These are phyloP conservation scores for Mucor racemosus DNA, from an alignment of 371 early-diverging fungal species.

Conservation along the genomic window DNA sequence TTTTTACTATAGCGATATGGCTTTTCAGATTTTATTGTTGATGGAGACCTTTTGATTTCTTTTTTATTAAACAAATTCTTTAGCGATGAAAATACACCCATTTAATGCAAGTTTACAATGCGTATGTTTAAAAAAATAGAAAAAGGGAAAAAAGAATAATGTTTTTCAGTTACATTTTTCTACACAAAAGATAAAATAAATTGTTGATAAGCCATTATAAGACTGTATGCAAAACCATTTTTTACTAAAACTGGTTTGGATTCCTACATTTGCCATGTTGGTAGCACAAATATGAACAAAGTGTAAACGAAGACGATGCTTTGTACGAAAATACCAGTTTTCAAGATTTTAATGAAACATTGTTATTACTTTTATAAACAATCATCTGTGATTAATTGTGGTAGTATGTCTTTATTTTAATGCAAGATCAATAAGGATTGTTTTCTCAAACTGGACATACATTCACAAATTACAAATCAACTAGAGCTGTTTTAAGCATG, in stretches of 20 bases:
- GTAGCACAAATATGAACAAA: not conserved
- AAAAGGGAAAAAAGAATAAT: not conserved
- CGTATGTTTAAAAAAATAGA: no score
- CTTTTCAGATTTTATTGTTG: not conserved
- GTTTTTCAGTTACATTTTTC: no score
- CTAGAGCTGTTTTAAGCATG: not conserved
- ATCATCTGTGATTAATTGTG: not conserved
- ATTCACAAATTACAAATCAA: not conserved
- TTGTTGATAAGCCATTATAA: constrained; percentile 1
- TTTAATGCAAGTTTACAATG: not conserved
- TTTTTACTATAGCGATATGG: not conserved
- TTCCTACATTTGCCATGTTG: constrained; percentile 1
- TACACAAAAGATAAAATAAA: not conserved
- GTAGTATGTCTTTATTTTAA: not conserved
- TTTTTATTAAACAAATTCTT: constrained; percentile 1
- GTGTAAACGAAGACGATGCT: not conserved
- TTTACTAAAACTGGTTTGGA: not conserved
- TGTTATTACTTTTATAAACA: no score
- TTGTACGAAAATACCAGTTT: no score
- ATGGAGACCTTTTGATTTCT: not conserved
- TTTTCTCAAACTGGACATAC: not conserved
- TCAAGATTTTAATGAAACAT: no score
- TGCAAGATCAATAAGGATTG: not conserved
- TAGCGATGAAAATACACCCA: constrained; percentile 8
- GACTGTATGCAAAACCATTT: not conserved